Evolutionary conservation across 176 grass and related monocot species (phyloP), one percentile per base, ranked within the genome.

Genomic region (Coix lacrymajobi): DNA sequence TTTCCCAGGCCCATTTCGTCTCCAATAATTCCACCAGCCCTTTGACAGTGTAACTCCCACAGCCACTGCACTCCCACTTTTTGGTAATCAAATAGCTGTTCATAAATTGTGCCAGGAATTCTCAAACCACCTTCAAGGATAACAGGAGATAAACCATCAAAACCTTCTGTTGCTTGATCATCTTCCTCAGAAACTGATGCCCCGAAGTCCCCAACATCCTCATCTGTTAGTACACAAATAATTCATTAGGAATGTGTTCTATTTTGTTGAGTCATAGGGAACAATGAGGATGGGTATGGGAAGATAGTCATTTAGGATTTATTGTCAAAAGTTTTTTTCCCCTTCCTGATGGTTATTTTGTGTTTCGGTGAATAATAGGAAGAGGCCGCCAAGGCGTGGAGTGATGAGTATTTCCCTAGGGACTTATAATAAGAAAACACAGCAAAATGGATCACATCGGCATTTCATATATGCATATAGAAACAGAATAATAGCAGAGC

Each of bases 1-100:
- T 98, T 98, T 40, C 96, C 92, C n/a, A 98, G 85, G 49, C 96
- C 96, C 96, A 98, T 98, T 85, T 98, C 95, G 62, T 98, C 96
- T 20, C 96, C 96, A 84, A 98, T 95, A 63, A 98, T 98, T 62
- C 95, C 95, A 78, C 95, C 95, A 56, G 86, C 86, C 48, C 89
- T 91, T 84, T 98, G 96, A 67, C 96, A 98, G 75, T 98, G 92
- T 48, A 95, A 91, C 75, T 93, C 96, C 96, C 96, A 98, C n/a
- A 98, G 71, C 96, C 92, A 98, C 54, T 98, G 92, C 69, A 98
- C 92, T 62, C 96, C 92, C n/a, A 98, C 91, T 73, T 95, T 98
- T 83, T 98, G 92, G 82, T 95, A 95, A 73, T 98, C 96, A 83
- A 98, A 95, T 68, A 98, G 79, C 49, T 93, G 74, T 30, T 79